Conservation (phyloP, 176 grass and related monocot species). For the Bonia amplexicaulis region DNA sequence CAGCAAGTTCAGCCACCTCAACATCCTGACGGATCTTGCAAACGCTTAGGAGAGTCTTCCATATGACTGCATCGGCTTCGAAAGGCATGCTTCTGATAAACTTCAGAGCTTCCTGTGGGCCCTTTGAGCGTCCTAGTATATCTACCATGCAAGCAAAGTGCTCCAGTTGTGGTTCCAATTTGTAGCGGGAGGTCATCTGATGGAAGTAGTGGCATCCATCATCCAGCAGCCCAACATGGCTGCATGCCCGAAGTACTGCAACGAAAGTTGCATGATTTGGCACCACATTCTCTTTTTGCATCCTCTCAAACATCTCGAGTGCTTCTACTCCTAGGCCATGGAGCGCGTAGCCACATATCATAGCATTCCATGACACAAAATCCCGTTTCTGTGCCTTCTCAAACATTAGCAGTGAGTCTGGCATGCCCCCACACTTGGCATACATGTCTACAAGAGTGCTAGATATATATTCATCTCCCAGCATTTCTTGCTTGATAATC, state of each 20-base stretch:
- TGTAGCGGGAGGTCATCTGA: conserved; percentile 54
- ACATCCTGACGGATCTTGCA: conserved; percentile 67
- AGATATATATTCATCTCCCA: conserved; percentile 71
- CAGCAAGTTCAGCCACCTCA: conserved; percentile 68
- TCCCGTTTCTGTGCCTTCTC: conserved; percentile 58
- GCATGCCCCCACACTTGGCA: conserved; percentile 70
- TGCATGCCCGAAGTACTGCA: conserved; percentile 78
- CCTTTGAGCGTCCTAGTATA: conserved; percentile 69
- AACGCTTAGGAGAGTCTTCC: conserved; percentile 64
- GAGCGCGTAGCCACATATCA: conserved; percentile 80
- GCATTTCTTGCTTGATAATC: conserved; percentile 73
- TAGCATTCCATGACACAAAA: conserved; percentile 83
- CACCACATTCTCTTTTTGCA: conserved; percentile 66
- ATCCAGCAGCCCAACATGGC: conserved; percentile 68
- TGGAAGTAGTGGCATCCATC: conserved; percentile 63
- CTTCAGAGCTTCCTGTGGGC: conserved; percentile 55
- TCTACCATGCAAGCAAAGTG: conserved; percentile 92
- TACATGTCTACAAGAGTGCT: conserved; percentile 88
- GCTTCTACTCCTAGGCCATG: conserved; percentile 76
- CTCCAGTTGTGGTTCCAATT: conserved; percentile 74
- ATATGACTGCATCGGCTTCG: conserved; percentile 72
- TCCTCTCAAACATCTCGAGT: conserved; percentile 74
- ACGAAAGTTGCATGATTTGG: conserved; percentile 83
- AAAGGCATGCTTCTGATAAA: conserved; percentile 68
- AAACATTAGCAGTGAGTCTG: conserved; percentile 55